Percentiles rank a stretch among this genome's conserved stretches.
These are phyloP conservation scores for Aphanomyces invadans DNA, from an alignment of 352 stramenopile species.

Conservation along the genomic window DNA sequence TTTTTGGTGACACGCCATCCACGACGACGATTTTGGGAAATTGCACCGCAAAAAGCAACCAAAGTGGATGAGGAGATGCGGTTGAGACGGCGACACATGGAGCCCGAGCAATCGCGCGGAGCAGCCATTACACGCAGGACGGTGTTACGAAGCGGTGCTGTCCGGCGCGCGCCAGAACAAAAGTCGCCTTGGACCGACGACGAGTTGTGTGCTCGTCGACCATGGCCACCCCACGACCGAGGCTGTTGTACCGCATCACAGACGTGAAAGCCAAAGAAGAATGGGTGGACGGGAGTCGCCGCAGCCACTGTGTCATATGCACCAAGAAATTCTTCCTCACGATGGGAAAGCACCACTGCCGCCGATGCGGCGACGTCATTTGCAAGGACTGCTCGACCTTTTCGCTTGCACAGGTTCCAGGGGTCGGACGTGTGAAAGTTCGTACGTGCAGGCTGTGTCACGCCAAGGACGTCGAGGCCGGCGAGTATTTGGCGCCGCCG, in stretches of 20 bases:
- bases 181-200: no score
- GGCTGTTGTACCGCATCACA: not conserved
- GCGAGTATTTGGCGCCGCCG: not conserved
- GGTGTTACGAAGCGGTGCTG: no score
- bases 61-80: no score
- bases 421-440: not conserved
- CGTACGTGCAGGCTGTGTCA: not conserved
- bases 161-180: no score
- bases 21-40: no score
- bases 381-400: constrained; percentile 22
- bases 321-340: constrained; percentile 16
- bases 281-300: not conserved
- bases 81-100: no score
- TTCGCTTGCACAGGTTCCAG: not conserved
- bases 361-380: constrained; percentile 22
- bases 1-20: no score
- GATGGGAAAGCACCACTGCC: constrained; percentile 26
- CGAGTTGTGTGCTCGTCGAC: no score
- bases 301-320: constrained; percentile 22
- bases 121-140: no score
- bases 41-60: no score
- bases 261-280: not conserved
- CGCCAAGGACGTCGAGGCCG: not conserved
- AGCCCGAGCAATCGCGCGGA: no score
- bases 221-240: no score